Percentiles rank a stretch among this genome's conserved stretches.
Evolutionary conservation across 345 rosid species (phyloP).

Genomic region (Linum lewisii): DNA sequence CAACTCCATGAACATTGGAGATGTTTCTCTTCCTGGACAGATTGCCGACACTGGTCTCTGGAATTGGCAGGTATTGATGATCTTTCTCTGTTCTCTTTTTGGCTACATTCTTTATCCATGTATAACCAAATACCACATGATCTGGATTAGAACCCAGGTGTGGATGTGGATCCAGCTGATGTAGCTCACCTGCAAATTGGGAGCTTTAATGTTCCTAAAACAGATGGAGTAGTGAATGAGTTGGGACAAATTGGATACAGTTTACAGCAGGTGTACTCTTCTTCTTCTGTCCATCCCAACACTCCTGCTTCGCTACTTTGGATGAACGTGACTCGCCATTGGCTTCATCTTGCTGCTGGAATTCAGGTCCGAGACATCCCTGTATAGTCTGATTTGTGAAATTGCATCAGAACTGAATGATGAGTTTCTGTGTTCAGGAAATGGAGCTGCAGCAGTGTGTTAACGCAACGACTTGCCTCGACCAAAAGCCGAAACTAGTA

Average conservation of each 20-base stretch:
- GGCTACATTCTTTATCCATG: no score
- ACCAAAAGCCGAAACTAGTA: conserved; percentile 37
- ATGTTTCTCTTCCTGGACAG: conserved; percentile 5
- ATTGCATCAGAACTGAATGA: background rate
- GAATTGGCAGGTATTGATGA: background rate
- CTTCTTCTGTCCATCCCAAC: conserved; percentile 21
- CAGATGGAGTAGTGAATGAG: background rate
- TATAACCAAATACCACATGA: no score
- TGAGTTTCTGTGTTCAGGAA: conserved; percentile 16
- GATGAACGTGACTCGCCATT: conserved; percentile 26
- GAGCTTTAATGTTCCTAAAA: background rate
- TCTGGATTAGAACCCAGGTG: background rate
- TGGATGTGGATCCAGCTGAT: background rate
- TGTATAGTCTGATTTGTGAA: background rate
- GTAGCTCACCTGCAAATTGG: background rate
- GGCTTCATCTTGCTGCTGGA: conserved; percentile 40
- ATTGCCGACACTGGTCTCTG: conserved; percentile 7
- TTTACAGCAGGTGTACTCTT: conserved; percentile 25
- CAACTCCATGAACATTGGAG: conserved; percentile 8
- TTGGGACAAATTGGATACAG: conserved; percentile 15
- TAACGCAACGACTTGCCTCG: conserved; percentile 39
- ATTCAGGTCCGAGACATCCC: conserved; percentile 33
- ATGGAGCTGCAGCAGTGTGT: conserved; percentile 34
- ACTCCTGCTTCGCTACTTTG: conserved; percentile 25
- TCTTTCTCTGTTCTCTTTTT: no score